Evolutionary conservation across 192 early-diverging fungal genomes (phyloP), one percentile per base, ranked within the genome.

Genomic region (Entomortierella chlamydospora): DNA sequence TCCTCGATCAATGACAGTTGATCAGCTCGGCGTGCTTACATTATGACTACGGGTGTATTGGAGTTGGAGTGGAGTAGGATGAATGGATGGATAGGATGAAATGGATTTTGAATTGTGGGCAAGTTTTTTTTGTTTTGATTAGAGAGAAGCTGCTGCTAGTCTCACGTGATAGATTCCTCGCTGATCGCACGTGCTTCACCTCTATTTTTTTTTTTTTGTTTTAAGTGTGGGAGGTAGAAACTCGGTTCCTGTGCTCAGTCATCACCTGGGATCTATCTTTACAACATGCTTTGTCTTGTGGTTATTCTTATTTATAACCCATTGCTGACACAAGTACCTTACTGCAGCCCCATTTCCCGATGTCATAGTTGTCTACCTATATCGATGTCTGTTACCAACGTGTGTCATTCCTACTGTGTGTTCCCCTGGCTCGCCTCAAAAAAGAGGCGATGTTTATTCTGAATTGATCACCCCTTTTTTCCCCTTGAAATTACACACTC

Each of bases 1-100:
- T 57, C 33, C 33, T 57, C 33, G 28, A 37, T 30, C 56, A 37
- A 34, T 13, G 52, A 26, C 52, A 26, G 28, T 57, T 20, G 39
- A 60, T 60, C 58, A 60, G 41, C 25, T 39, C n/a, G n/a, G n/a
- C 34, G 43, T 66, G 52, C 64, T 66, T 66, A 66, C 64, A 66
- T 66, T 66, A 66, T 66, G 64, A 66, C 53, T 66, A 43, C 52
- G 15, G 64, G 42, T 54, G 62, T 18, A 31, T 42, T 42, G 59
- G 2, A 20, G 37, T 22, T 4, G 28, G 29, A 37, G 61, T 20
- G 22, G 18, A 47, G 31, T 17, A 52, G 57, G 67, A 59, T 60
- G 57, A 42, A 60, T 49, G 41, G 42, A 68, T 45, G 45, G 33
- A 26, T 58, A 49, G 47, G 49, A 69, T 69, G 63, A 34, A 28